Percentiles rank a stretch among this genome's conserved stretches.
Conservation (phyloP, 768 basidiomycete genomes). For the Rhodotorula babjevae region DNA sequence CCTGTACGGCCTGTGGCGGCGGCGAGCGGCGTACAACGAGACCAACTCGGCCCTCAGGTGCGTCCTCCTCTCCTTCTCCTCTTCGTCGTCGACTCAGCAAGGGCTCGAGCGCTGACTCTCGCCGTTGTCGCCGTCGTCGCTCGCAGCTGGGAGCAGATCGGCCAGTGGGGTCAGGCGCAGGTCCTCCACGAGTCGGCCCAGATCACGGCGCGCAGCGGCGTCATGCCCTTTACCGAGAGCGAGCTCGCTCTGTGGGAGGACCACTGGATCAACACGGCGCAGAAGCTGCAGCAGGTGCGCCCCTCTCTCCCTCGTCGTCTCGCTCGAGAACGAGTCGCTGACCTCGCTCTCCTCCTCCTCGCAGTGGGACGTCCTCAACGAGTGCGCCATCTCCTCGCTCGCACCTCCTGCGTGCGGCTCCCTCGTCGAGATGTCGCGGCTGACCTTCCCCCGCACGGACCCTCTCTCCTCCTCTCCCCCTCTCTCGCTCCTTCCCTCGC, state of each 20-base stretch:
- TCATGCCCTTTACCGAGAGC: slow-evolving; percentile 82
- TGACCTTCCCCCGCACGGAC: no score
- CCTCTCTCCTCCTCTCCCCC: not conserved
- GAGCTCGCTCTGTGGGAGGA: slow-evolving; percentile 99
- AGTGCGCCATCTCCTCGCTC: slow-evolving; percentile 49
- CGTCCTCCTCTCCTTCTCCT: slow-evolving; percentile 51
- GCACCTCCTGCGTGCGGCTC: no score
- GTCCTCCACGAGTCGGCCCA: slow-evolving; percentile 79
- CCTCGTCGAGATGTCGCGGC: no score
- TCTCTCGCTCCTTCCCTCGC: no score
- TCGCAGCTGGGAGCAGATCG: slow-evolving; percentile 74
- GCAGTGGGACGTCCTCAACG: slow-evolving; percentile 88
- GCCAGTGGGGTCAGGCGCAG: slow-evolving; percentile 92
- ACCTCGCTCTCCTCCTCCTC: not conserved
- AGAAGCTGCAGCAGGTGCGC: slow-evolving; percentile 72
- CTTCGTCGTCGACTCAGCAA: not conserved
- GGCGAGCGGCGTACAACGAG: slow-evolving; percentile 78
- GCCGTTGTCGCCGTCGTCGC: not conserved
- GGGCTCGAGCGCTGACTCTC: not conserved
- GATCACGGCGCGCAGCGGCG: slow-evolving; percentile 70
- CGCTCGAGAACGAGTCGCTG: not conserved
- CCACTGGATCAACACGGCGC: slow-evolving; percentile 92
- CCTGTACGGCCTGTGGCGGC: slow-evolving; percentile 93
- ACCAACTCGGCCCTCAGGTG: slow-evolving; percentile 60
- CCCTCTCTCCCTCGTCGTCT: not conserved